These are phyloP conservation scores for Neostapfia colusana DNA, from an alignment of 176 grass and related monocot genomes.

Conservation along the genomic window DNA sequence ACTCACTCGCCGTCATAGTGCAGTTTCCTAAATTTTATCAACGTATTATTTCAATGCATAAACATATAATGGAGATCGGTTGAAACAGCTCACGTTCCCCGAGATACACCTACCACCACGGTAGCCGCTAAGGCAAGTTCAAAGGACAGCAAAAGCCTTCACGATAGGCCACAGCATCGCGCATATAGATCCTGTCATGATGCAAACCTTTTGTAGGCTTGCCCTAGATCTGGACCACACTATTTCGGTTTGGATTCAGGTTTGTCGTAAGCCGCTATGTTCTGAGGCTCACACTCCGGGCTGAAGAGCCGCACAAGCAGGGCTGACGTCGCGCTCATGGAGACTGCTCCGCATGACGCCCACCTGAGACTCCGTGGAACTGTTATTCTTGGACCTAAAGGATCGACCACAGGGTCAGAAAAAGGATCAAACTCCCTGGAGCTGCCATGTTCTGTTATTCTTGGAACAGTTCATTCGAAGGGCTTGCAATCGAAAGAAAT, in stretches of 20 bases:
- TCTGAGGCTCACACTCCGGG: slow-evolving; percentile 86
- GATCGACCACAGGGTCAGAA: not conserved
- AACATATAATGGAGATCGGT: not conserved
- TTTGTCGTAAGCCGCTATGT: slow-evolving; percentile 73
- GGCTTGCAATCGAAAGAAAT: not conserved
- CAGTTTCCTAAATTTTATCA: not conserved
- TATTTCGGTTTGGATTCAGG: slow-evolving; percentile 37
- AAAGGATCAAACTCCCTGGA: not conserved
- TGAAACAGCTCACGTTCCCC: not conserved
- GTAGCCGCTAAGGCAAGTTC: not conserved
- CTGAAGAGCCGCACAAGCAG: slow-evolving; percentile 77
- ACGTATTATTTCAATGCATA: not conserved
- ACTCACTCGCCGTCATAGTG: not conserved
- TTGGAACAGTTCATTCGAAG: not conserved
- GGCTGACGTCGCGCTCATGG: slow-evolving; percentile 51
- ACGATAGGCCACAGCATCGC: not conserved
- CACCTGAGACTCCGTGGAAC: slow-evolving; percentile 71
- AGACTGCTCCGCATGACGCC: slow-evolving; percentile 71
- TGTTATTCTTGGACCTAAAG: slow-evolving; percentile 75
- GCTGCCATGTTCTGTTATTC: too few relatives aligned
- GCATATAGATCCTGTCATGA: not conserved
- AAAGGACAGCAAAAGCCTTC: not conserved
- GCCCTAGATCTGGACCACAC: not conserved
- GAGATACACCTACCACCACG: not conserved
- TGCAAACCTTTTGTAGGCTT: not conserved